Percentiles rank a stretch among this genome's conserved stretches.
These are phyloP conservation scores for Rhizopus microsporus DNA, from an alignment of 371 early-diverging fungal genomes.

Conservation along the genomic window DNA sequence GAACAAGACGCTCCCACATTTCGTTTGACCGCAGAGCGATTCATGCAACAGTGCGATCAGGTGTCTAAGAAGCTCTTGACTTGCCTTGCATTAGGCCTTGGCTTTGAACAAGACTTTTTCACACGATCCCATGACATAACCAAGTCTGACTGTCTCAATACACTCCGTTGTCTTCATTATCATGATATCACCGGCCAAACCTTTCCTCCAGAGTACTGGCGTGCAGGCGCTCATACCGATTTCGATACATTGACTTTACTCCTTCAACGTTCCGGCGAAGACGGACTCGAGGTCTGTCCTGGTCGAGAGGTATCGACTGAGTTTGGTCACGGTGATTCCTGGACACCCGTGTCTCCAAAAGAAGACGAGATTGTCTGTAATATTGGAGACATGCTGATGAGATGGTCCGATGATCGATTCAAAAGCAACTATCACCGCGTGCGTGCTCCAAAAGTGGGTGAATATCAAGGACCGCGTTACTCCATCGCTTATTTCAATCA, in stretches of 20 bases:
- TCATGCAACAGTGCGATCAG: conserved; percentile 34
- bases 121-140: conserved; percentile 30
- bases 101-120: conserved; percentile 33
- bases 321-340: conserved; percentile 33
- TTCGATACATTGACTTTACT: conserved; percentile 35
- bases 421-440: conserved; percentile 40
- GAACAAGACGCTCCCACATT: conserved; percentile 33
- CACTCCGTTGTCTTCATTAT: conserved; percentile 35
- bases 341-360: conserved; percentile 31
- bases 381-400: conserved; percentile 42
- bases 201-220: conserved; percentile 40
- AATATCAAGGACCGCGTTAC: conserved; percentile 38
- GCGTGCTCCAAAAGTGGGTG: conserved; percentile 33
- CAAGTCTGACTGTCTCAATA: conserved; percentile 29
- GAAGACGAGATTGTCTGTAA: conserved; percentile 42
- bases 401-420: conserved; percentile 34
- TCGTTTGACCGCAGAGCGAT: conserved; percentile 18
- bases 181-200: conserved; percentile 34
- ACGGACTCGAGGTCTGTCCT: conserved; percentile 37
- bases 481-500: conserved; percentile 42
- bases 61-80: conserved; percentile 29
- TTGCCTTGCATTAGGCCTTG: conserved; percentile 35
- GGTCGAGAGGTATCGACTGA: conserved; percentile 35
- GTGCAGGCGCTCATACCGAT: conserved; percentile 42
- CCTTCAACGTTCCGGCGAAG: conserved; percentile 31